These are phyloP conservation scores for Arachis hypogaea DNA, from an alignment of 306 rosid genomes.

Conservation along the genomic window DNA sequence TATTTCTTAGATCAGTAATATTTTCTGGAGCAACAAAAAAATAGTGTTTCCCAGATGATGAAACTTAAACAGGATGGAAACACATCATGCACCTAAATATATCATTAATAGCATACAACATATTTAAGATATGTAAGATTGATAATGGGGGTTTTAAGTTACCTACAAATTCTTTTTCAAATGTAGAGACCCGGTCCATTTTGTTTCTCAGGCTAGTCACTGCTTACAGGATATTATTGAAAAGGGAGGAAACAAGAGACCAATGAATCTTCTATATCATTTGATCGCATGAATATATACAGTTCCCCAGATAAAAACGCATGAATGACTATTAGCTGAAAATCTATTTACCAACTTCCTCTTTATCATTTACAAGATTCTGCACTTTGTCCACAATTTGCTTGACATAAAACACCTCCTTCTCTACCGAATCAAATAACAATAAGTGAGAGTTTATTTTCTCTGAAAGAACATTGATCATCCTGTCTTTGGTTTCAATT, in stretches of 20 bases:
- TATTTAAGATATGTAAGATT: slow-evolving; percentile 15
- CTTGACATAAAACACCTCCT: slow-evolving; percentile 67
- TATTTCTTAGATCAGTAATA: slow-evolving; percentile 57
- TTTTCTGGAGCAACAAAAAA: slow-evolving; percentile 49
- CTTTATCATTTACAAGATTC: slow-evolving; percentile 60
- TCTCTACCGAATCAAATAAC: slow-evolving; percentile 74
- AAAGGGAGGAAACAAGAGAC: neutral
- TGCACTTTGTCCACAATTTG: slow-evolving; percentile 62
- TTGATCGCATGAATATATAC: neutral
- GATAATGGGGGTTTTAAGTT: slow-evolving; percentile 41
- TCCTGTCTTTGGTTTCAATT: slow-evolving; percentile 60
- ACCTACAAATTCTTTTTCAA: slow-evolving; percentile 69
- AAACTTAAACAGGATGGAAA: slow-evolving; percentile 33
- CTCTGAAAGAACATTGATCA: slow-evolving; percentile 65
- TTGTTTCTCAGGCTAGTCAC: slow-evolving; percentile 65
- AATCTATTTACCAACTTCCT: slow-evolving; percentile 68
- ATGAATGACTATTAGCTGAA: slow-evolving; percentile 5
- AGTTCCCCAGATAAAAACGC: slow-evolving; percentile 27
- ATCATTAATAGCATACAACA: neutral
- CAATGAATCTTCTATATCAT: slow-evolving; percentile 1
- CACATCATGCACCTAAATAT: neutral
- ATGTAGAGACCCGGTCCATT: slow-evolving; percentile 60
- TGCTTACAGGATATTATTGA: slow-evolving; percentile 37
- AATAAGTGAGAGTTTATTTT: slow-evolving; percentile 64
- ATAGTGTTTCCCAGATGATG: slow-evolving; percentile 1